Conservation (phyloP, 1,284 basidiomycete species). For the Tilletia setariae region DNA sequence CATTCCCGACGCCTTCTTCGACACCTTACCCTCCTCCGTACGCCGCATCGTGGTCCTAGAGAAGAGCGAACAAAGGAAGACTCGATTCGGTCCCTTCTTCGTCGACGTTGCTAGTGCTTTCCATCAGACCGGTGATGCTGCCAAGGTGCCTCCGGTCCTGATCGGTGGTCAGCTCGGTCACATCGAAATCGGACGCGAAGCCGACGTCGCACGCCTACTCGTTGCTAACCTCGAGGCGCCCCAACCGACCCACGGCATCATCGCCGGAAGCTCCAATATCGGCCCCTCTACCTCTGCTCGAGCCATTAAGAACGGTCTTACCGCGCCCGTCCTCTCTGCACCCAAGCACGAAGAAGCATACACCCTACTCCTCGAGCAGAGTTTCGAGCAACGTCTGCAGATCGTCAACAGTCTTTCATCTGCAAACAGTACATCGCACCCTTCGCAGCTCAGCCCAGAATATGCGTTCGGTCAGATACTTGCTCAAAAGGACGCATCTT, state of each 20-base stretch:
- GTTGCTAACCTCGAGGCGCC: slow-evolving; percentile 26
- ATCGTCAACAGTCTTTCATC: slow-evolving; percentile 65
- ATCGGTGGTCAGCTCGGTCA: slow-evolving; percentile 42
- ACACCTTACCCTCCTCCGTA: slow-evolving; percentile 65
- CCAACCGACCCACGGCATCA: slow-evolving; percentile 41
- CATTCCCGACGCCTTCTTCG: slow-evolving; percentile 65
- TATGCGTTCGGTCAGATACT: slow-evolving; percentile 88
- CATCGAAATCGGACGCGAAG: slow-evolving; percentile 28
- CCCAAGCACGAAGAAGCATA: slow-evolving; percentile 89
- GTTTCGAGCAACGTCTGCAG: slow-evolving; percentile 79
- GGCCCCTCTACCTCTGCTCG: slow-evolving; percentile 38
- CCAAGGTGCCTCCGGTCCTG: slow-evolving; percentile 32
- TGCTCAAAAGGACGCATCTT: slow-evolving; percentile 62
- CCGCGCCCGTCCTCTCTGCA: slow-evolving; percentile 55
- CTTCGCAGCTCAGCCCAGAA: slow-evolving; percentile 76
- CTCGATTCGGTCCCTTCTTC: slow-evolving; percentile 84
- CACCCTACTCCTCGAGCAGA: slow-evolving; percentile 77
- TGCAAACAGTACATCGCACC: slow-evolving; percentile 38
- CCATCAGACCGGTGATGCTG: slow-evolving; percentile 62
- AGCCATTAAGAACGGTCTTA: slow-evolving; percentile 47
- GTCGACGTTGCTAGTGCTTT: slow-evolving; percentile 75
- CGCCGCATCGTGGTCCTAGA: slow-evolving; percentile 79
- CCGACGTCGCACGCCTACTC: slow-evolving; percentile 35
- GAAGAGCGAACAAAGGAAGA: slow-evolving; percentile 69
- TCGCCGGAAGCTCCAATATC: slow-evolving; percentile 49